Evolutionary conservation across 495 filamentous ascomycete species (phyloP).

Genomic region (Daldinia grandis): DNA sequence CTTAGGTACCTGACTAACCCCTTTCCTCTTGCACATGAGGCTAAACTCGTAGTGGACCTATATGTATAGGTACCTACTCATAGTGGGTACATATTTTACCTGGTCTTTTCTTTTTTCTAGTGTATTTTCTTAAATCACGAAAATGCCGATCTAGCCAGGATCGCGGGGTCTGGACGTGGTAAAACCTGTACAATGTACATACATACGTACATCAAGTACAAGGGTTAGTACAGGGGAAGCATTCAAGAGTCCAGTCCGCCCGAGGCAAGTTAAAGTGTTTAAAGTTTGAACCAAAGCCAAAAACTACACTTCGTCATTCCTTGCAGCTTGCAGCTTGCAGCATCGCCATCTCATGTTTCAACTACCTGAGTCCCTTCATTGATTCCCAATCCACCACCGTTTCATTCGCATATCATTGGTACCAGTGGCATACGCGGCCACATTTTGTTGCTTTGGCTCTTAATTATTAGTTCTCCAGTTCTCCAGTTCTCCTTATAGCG

Average conservation of each 20-base stretch:
- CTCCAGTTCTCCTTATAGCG: background rate
- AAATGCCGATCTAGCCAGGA: conserved; percentile 32
- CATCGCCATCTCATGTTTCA: conserved; percentile 24
- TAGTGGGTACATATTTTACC: too few species aligned
- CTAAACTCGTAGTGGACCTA: conserved; percentile 2
- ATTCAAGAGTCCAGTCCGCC: conserved; percentile 14
- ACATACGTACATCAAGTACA: background rate
- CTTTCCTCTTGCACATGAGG: conserved; percentile 27
- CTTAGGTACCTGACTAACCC: conserved; percentile 1
- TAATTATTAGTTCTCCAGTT: background rate
- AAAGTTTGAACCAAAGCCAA: conserved; percentile 27
- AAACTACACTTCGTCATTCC: conserved; percentile 33
- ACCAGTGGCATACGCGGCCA: background rate
- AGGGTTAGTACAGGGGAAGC: background rate
- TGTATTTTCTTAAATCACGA: background rate
- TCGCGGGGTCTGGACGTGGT: conserved; percentile 16
- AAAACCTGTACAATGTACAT: too few species aligned
- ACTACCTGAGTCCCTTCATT: conserved; percentile 2
- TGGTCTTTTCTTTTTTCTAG: too few species aligned
- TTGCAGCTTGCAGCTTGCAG: conserved; percentile 2
- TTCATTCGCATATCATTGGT: background rate
- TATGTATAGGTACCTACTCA: too few species aligned
- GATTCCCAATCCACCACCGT: background rate
- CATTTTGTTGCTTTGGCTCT: conserved; percentile 15
- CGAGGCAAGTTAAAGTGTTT: conserved; percentile 12